These are phyloP conservation scores for Psilocybe subaeruginosa DNA, from an alignment of 768 basidiomycete species.

Conservation along the genomic window DNA sequence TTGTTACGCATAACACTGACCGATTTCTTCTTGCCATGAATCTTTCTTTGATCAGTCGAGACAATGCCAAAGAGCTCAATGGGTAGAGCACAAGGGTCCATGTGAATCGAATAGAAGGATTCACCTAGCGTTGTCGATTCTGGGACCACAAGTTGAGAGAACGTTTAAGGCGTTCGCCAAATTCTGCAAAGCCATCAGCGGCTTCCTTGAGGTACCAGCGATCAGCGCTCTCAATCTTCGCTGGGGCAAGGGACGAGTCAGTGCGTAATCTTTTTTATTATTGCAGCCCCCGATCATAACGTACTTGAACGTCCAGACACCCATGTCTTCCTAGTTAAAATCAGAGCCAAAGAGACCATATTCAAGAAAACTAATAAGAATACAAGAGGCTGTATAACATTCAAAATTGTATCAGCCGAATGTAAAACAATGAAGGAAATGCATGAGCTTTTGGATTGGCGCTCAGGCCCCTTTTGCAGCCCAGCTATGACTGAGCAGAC, in stretches of 20 bases:
- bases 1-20: background rate
- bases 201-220: conserved; percentile 15
- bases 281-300: background rate
- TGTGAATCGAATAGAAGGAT: conserved; percentile 13
- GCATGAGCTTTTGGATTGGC: conserved; percentile 18
- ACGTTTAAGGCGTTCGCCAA: conserved; percentile 19
- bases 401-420: conserved; percentile 13
- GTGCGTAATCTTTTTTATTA: conserved; percentile 6
- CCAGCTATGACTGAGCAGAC: conserved; percentile 17
- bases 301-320: conserved; percentile 6
- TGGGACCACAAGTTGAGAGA: conserved; percentile 11
- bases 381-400: conserved; percentile 13
- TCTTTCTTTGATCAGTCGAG: conserved; percentile 11
- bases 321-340: conserved; percentile 15
- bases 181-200: conserved; percentile 13
- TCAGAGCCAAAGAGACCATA: conserved; percentile 17
- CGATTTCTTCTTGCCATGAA: background rate
- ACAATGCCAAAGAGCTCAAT: conserved; percentile 17
- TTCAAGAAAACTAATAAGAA: conserved; percentile 9
- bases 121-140: conserved; percentile 3
- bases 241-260: conserved; percentile 14
- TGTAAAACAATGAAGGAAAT: conserved; percentile 19
- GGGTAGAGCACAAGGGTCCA: conserved; percentile 14
- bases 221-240: conserved; percentile 18
- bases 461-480: conserved; percentile 9